Percentiles rank a stretch among this genome's conserved stretches.
Conservation (phyloP, 1,284 basidiomycete species). For the Mycosarcoma maydis region DNA sequence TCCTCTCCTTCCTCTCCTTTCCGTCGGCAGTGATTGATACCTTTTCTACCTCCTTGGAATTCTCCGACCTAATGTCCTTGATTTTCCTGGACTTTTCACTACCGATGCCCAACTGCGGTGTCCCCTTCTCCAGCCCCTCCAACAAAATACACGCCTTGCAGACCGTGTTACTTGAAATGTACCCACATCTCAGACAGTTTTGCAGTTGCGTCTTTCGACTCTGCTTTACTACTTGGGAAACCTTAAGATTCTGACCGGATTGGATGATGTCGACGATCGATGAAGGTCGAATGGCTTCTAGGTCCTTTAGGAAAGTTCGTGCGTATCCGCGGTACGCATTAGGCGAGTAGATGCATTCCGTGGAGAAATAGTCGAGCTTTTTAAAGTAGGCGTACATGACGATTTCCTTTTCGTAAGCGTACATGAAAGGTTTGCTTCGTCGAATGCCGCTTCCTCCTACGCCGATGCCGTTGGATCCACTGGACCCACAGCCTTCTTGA, state of each 20-base stretch:
- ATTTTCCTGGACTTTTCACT: slow-evolving; percentile 54
- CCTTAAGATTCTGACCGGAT: slow-evolving; percentile 58
- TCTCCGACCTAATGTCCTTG: slow-evolving; percentile 34
- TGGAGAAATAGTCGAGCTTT: slow-evolving; percentile 94
- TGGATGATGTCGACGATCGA: slow-evolving; percentile 96
- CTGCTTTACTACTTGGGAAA: slow-evolving; percentile 42
- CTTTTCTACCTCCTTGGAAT: not conserved
- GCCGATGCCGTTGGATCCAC: slow-evolving; percentile 31
- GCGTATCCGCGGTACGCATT: slow-evolving; percentile 94
- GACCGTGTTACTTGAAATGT: slow-evolving; percentile 63
- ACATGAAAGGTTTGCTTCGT: slow-evolving; percentile 96
- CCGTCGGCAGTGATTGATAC: not conserved
- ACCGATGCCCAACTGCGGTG: slow-evolving; percentile 58
- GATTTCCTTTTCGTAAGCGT: slow-evolving; percentile 99
- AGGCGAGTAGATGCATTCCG: slow-evolving; percentile 98
- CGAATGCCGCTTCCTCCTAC: slow-evolving; percentile 86
- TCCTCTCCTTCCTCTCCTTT: slow-evolving; percentile 21
- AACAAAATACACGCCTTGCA: slow-evolving; percentile 67
- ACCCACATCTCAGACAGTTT: slow-evolving; percentile 63
- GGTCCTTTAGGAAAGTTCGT: slow-evolving; percentile 89
- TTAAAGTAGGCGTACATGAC: slow-evolving; percentile 99
- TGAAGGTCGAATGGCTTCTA: slow-evolving; percentile 90
- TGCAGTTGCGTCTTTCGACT: slow-evolving; percentile 56
- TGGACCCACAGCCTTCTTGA: slow-evolving; percentile 67
- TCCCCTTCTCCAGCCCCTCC: slow-evolving; percentile 63